These are phyloP conservation scores for Batrachochytrium dendrobatidis DNA, from an alignment of 371 early-diverging fungal genomes.

Conservation along the genomic window DNA sequence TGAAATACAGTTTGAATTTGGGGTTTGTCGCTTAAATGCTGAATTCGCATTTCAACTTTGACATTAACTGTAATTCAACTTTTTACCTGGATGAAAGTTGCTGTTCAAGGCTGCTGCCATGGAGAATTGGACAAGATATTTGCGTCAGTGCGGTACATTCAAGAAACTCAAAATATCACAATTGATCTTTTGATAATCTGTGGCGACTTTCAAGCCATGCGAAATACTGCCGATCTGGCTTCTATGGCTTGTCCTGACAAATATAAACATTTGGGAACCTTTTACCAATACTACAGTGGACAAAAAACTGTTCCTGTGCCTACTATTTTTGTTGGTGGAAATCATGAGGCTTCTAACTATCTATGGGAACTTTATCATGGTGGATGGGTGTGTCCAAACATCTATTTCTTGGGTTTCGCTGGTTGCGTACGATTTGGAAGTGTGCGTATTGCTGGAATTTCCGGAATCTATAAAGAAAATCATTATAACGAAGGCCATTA, in stretches of 20 bases:
- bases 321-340: slow-evolving; percentile 94
- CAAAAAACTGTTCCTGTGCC: slow-evolving; percentile 67
- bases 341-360: slow-evolving; percentile 93
- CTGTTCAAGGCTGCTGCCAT: slow-evolving; percentile 91
- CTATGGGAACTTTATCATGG: slow-evolving; percentile 90
- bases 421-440: slow-evolving; percentile 79
- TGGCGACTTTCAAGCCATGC: slow-evolving; percentile 94
- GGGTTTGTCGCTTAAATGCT: too few species aligned
- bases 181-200: slow-evolving; percentile 90
- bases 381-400: slow-evolving; percentile 93
- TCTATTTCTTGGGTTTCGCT: slow-evolving; percentile 86
- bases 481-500: slow-evolving; percentile 73
- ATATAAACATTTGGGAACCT: slow-evolving; percentile 72
- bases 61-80: too few species aligned
- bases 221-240: slow-evolving; percentile 75
- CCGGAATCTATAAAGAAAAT: slow-evolving; percentile 80
- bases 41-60: too few species aligned
- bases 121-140: slow-evolving; percentile 90
- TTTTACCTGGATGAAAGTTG: slow-evolving; percentile 73
- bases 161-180: slow-evolving; percentile 46
- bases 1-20: too few species aligned
- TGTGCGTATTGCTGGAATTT: slow-evolving; percentile 83
- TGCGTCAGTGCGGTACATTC: slow-evolving; percentile 48
- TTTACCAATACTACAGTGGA: slow-evolving; percentile 91
- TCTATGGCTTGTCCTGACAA: slow-evolving; percentile 77